Conservation (phyloP, 2,329 filamentous ascomycete species). For the Plectosphaerella plurivora region DNA sequence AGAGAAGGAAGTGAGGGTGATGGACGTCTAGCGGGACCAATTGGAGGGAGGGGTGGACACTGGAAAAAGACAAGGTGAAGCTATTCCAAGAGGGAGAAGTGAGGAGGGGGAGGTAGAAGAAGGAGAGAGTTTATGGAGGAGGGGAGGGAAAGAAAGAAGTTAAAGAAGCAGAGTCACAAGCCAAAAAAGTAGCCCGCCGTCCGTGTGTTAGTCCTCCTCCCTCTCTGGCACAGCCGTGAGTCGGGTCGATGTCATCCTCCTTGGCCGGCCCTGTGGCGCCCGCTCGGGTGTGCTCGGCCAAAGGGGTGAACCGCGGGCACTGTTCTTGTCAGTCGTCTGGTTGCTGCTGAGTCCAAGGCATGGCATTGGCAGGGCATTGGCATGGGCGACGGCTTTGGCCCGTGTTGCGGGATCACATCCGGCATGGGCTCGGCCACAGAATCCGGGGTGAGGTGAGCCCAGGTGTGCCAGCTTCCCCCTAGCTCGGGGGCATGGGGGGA, state of each 20-base stretch:
- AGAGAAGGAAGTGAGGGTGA: neutral
- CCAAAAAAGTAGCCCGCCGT: conserved; percentile 6
- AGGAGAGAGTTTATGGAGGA: conserved; percentile 5
- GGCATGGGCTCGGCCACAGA: neutral
- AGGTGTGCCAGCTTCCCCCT: neutral
- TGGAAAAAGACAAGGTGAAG: conserved; percentile 3
- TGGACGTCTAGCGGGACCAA: neutral
- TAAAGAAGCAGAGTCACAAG: conserved; percentile 15
- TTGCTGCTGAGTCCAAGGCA: no score
- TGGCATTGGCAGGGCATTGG: no score
- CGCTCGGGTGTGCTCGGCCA: conserved; percentile 2
- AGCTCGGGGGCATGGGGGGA: neutral
- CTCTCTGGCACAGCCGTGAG: no score
- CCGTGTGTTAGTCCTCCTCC: no score
- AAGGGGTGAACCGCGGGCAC: neutral
- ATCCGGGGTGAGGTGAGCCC: neutral
- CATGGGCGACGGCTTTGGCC: neutral
- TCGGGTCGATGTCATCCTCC: no score
- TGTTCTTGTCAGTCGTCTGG: neutral
- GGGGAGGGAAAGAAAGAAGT: conserved; percentile 9
- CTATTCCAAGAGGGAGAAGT: conserved; percentile 6
- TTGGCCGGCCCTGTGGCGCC: no score
- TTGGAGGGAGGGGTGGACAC: neutral
- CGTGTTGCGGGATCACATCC: neutral
- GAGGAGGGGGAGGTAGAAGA: conserved; percentile 1